Evolutionary conservation across 441 rosid genomes (phyloP), one percentile per base, ranked within the genome.

Genomic region (Kokia cookei): DNA sequence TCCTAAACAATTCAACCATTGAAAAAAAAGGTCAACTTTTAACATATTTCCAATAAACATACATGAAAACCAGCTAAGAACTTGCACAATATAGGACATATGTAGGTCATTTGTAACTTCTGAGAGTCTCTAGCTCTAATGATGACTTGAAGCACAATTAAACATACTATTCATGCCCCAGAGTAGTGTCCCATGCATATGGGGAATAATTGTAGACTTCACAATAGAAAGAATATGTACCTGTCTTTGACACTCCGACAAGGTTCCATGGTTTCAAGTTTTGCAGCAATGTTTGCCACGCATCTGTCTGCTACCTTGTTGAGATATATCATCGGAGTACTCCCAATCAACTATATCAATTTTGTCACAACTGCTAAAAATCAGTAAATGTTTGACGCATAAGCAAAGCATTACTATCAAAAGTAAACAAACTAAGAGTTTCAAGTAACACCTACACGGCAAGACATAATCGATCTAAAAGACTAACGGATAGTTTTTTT

Each of bases 191-290:
- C 54, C 26, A 3, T 64, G 24, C 43, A 61, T 63, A 17, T 48
- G 29, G 55, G 8, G 17, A 17, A 62, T 2, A 26, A 69, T n/a
- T 79, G 40, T 27, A 53, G 27, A 48, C 74, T 60, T 57, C 22
- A 74, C 17, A 3, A 9, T 48, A 69, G 68, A 40, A 19, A 53
- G 65, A 68, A 73, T 64, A 73, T 47, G 13, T 76, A 93, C 99
- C 99, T 89, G 75, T 93, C 98, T 67, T 95, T 95, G 76, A 93
- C 97, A 64, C 98, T 93, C 69, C 91, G 83, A 79, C 98, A 95
- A 37, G 97, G 98, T 78, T 95, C 94, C 99, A 95, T 91, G 66
- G 96, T 93, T 82, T 95, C 98, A 48, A 93, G 98, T 78, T 93
- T 94, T 17, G 97, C 97, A 43, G 98, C 98, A 78, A 94, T 73